A percentile compares a stretch with the other conserved stretches of the same genome.
Evolutionary conservation across 2,329 filamentous ascomycete species (phyloP).

Genomic region (Fonsecaea multimorphosa): DNA sequence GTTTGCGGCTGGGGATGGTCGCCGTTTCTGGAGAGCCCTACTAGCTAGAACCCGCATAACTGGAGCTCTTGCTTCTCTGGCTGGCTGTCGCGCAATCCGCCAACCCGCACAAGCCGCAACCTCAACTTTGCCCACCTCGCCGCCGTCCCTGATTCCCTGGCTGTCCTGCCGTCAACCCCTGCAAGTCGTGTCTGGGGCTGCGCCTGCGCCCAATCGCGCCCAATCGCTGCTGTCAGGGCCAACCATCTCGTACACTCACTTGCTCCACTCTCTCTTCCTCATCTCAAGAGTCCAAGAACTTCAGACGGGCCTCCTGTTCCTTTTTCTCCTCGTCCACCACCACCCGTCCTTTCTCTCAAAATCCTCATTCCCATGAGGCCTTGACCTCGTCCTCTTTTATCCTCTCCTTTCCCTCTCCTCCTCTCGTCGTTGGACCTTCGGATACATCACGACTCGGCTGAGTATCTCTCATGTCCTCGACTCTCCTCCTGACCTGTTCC

Average conservation of each 20-base stretch:
- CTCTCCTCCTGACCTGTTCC: conserved; percentile 29
- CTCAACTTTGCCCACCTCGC: conserved; percentile 21
- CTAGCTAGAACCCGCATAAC: conserved; percentile 1
- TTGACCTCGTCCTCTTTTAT: conserved; percentile 35
- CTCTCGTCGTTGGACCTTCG: conserved; percentile 35
- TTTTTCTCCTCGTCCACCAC: conserved; percentile 27
- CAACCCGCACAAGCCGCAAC: conserved; percentile 24
- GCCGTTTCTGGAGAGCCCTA: conserved; percentile 1
- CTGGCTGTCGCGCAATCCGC: conserved; percentile 30
- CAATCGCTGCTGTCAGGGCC: conserved; percentile 34
- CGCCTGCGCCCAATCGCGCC: conserved; percentile 30
- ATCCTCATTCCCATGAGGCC: conserved; percentile 28
- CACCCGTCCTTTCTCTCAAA: conserved; percentile 20
- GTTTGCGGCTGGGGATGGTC: conserved; percentile 13
- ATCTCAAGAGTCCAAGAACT: conserved; percentile 25
- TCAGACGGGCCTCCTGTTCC: conserved; percentile 28
- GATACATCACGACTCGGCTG: conserved; percentile 36
- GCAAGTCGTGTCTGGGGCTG: conserved; percentile 35
- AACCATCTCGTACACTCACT: conserved; percentile 34
- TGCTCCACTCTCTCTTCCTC: conserved; percentile 32
- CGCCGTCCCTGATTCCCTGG: conserved; percentile 31
- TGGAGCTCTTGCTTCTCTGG: conserved; percentile 13
- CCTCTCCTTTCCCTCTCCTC: conserved; percentile 29
- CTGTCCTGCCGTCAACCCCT: conserved; percentile 24
- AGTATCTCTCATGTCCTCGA: conserved; percentile 39